Evolutionary conservation across 306 rosid species (phyloP), one percentile per base, ranked within the genome.

Genomic region (Medicago arabica): DNA sequence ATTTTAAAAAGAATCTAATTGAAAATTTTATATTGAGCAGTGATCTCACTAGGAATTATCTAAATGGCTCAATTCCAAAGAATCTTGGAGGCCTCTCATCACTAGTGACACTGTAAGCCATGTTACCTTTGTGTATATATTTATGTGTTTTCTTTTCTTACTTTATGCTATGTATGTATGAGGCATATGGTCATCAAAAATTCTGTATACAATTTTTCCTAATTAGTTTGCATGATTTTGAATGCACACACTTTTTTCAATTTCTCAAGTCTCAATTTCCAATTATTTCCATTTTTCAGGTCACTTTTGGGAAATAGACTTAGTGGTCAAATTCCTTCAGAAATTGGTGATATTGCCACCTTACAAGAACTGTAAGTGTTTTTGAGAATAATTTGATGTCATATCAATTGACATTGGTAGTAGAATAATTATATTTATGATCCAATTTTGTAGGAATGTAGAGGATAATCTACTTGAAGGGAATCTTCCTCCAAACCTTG

Each of bases 21-120:
- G 15, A 43, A 21, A 43, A n/a, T 53, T 71, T 16, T 13, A 38
- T 9, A 6, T 12, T 74, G 28, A 72, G 76, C 90, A 92, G 96
- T 31, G 96, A 93, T 87, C 89, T 93, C 18, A 3, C 77, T 75
- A 88, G 89, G 28, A 93, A 93, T 73, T 85, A 85, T 72, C 46
- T 93, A 79, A 79, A 18, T 64, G 96, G 98, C 43, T 47, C 95
- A 67, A 81, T 90, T 55, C 95, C 93, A 41, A 65, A 43, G 59
- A 88, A 75, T 79, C 77, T 89, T 50, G 78, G 78, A 17, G 39
- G 36, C 31, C 70, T 78, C 6, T 85, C 90, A 11, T 85, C 90
- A 11, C 89, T 90, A 19, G 78, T 50, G 18, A 51, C 0, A 4
- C 10, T 93, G 96, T 90, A 75, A 89, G 98, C 67, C 46, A 67